phyloP scores from a whole-genome alignment of 176 grass and related monocot species.

The Eleusine coracana region DNA sequence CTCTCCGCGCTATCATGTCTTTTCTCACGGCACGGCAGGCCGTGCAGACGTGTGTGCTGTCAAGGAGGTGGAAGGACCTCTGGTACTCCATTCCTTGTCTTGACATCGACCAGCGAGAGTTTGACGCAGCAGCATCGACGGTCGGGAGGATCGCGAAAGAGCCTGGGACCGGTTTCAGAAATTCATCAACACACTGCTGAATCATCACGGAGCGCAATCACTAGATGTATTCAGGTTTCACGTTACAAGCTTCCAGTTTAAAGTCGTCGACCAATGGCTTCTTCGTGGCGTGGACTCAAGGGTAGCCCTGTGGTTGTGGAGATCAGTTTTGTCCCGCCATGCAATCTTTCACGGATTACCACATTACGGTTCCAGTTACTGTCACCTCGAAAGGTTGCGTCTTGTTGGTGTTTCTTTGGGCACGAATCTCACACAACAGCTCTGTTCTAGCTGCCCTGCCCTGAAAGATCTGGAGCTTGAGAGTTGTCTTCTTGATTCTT shows the following conservation, averaged over 20 bases:
- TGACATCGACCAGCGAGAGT: not conserved
- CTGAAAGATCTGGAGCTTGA: slow-evolving; percentile 25
- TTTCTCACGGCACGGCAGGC: not conserved
- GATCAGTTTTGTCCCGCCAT: not conserved
- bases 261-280: not conserved
- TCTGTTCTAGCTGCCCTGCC: slow-evolving; percentile 23
- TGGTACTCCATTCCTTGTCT: slow-evolving; percentile 15
- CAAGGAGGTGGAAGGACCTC: not conserved
- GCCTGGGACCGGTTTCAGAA: not conserved
- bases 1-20: slow-evolving; percentile 9
- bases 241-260: not conserved
- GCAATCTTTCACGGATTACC: not conserved
- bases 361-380: not conserved
- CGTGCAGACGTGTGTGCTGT: slow-evolving; percentile 14
- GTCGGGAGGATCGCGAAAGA: too few relatives aligned
- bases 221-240: slow-evolving; percentile 7
- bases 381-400: not conserved
- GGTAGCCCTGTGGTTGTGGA: not conserved
- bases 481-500: not conserved
- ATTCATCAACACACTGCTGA: not conserved
- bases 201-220: not conserved
- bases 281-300: not conserved
- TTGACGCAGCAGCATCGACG: not conserved
- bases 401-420: not conserved
- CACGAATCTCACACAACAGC: not conserved